phyloP scores from a whole-genome alignment of 2,329 filamentous ascomycete genomes.

The Aspergillus udagawae region DNA sequence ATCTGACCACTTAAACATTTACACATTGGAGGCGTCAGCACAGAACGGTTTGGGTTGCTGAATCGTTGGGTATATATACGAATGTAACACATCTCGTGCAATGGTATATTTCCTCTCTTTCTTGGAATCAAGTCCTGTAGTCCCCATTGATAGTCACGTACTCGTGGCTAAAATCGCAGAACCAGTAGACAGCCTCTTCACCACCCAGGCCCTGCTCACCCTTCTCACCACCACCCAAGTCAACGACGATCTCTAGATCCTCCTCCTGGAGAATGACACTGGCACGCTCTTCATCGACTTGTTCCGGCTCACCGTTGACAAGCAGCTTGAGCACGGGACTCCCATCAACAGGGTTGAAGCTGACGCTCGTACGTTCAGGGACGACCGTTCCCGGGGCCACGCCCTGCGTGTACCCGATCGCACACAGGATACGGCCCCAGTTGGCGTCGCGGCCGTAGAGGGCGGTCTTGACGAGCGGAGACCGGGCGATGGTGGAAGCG shows the following conservation, averaged over 20 bases:
- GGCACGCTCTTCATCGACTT: slow-evolving; percentile 58
- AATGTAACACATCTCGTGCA: not conserved
- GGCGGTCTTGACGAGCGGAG: slow-evolving; percentile 93
- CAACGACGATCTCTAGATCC: slow-evolving; percentile 59
- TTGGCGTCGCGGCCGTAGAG: slow-evolving; percentile 97
- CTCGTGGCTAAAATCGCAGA: slow-evolving; percentile 66
- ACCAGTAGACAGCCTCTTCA: slow-evolving; percentile 59
- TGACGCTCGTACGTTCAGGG: slow-evolving; percentile 56
- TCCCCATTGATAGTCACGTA: slow-evolving; percentile 68
- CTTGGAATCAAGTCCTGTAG: slow-evolving; percentile 52
- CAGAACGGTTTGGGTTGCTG: not conserved
- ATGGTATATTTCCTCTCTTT: not conserved
- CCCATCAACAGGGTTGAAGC: slow-evolving; percentile 57
- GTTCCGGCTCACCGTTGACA: slow-evolving; percentile 59
- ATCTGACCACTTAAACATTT: slow-evolving; percentile 10
- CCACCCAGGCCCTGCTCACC: slow-evolving; percentile 38
- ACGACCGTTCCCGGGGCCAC: slow-evolving; percentile 45
- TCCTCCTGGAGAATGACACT: slow-evolving; percentile 58
- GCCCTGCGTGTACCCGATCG: slow-evolving; percentile 72
- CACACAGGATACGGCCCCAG: slow-evolving; percentile 95
- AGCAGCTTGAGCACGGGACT: slow-evolving; percentile 55
- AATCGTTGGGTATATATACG: not conserved
- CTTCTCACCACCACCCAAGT: slow-evolving; percentile 50
- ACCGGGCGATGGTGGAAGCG: slow-evolving; percentile 82
- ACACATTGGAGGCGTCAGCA: not conserved